Evolutionary conservation across 257 asterid species (phyloP), one percentile per base, ranked within the genome.

Genomic region (Fraxinus excelsior): DNA sequence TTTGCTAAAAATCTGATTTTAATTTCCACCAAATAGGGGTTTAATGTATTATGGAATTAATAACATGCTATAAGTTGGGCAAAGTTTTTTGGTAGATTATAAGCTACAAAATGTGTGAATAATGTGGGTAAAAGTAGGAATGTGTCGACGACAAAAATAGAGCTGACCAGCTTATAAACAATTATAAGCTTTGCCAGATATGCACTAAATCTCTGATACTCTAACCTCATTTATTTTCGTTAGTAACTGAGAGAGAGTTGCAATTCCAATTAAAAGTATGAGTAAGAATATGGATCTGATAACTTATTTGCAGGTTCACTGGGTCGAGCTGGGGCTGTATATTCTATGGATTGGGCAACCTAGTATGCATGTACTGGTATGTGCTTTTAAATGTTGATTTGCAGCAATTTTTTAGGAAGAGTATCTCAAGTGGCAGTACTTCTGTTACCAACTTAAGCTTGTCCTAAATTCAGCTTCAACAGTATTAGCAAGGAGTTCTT

Each of bases 301-400:
- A 4, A 28, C 76, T 75, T 53, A 26, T 73, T 66, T 76, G 87
- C 89, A 95, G 99, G 99, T 95, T 95, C 87, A 80, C 91, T 65
- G 98, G 99, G 73, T 90, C 99, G 14, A 77, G 86, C 53, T 95
- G 98, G 98, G 97, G 97, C 74, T 83, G 91, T 34, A 12, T 88
- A 44, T 85, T 91, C 80, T 93, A 95, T 31, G 99, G 99, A 85
- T 91, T 96, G 98, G 99, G 99, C 69, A 95, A 95, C 85, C 97
- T 95, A 51, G 77, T 88, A 70, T 91, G 98, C 90, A 79, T 95
- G 82, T 93, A 83, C 86, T 82, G 97, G 99, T 95, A 91, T 11
- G 68, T 62, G 31, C 68, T 26, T 21, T 62, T 62, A 40, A 62
- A 10, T 2, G 13, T 31, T 62, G 26, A 14, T 10, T 11, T 8